Conservation (phyloP, 75 land plant species). For the Cryptomeria japonica region DNA sequence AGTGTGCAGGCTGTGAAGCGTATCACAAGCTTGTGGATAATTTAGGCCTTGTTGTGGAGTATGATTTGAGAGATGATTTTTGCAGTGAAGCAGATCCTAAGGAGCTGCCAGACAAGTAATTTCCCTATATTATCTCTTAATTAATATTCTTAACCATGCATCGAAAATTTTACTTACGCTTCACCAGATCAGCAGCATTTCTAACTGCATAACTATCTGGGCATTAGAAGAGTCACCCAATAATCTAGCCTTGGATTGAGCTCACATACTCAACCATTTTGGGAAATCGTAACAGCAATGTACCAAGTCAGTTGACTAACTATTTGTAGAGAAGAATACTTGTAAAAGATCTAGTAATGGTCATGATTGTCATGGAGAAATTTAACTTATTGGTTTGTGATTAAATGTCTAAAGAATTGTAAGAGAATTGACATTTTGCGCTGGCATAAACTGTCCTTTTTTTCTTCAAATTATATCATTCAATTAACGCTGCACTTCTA, state of each 20-base stretch:
- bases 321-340: not conserved
- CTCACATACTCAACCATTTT: not conserved
- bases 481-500: not conserved
- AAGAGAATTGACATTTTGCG: not conserved
- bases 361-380: not conserved
- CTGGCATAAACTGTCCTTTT: not conserved
- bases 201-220: not conserved
- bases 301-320: not conserved
- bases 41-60: slow-evolving; percentile 39
- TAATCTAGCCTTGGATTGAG: not conserved
- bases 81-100: not conserved
- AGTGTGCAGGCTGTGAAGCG: slow-evolving; percentile 53
- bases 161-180: not conserved
- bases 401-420: not conserved
- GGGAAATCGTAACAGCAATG: not conserved
- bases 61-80: slow-evolving; percentile 30
- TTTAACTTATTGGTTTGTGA: not conserved
- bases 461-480: not conserved
- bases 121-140: not conserved
- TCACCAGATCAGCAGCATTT: not conserved
- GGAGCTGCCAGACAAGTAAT: not conserved
- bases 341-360: not conserved
- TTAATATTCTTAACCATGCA: not conserved
- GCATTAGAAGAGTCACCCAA: not conserved
- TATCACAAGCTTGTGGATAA: slow-evolving; percentile 57